Evolutionary conservation across 1,139 yeast genomes (phyloP), one percentile per base, ranked within the genome.

Genomic region (Saccharomycopsis crataegensis): DNA sequence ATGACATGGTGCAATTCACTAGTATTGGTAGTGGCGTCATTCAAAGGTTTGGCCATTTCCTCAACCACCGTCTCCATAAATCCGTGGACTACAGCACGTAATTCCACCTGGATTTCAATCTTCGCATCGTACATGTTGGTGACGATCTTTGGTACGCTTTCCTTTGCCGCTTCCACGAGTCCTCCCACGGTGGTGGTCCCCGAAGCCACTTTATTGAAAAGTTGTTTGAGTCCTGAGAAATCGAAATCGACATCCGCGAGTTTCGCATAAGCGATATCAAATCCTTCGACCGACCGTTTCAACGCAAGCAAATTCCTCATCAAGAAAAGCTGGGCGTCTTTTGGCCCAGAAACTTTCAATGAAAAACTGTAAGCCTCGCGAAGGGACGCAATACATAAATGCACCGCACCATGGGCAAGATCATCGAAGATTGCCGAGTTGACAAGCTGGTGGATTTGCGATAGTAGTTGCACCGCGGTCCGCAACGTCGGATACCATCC

Each of bases 51-150:
- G n/a, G 17, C 48, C 6, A 75, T 67, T 16, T 71, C 67, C 38
- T 63, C 62, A 2, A 74, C 71, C 2, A 75, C 70, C 14, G 67
- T 66, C 50, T 71, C 74, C 0, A 82, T 77, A 57, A 88, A 82
- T 32, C 77, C 80, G 58, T 83, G 85, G 22, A 89, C 87, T 1
- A 83, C 74, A 59, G 79, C 80, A 59, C 91, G 77, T 59, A 91
- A 73, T 60, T 86, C 91, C 17, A 80, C 73, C 60, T 86, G 87
- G 42, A 90, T 73, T 65, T 90, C 97, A 22, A 70, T 75, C 60
- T 88, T 80, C 28, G 96, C 95, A 67, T 91, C 97, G 50, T 84
- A 78, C 88, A 85, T 86, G 65, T 87, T 85, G 62, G 82, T 84
- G 11, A 87, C 85, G n/a, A 89, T 88, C 59, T 79, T 82, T 0